Evolutionary conservation across 768 basidiomycete species (phyloP), one percentile per base, ranked within the genome.

Genomic region (Amanita brunnescens): DNA sequence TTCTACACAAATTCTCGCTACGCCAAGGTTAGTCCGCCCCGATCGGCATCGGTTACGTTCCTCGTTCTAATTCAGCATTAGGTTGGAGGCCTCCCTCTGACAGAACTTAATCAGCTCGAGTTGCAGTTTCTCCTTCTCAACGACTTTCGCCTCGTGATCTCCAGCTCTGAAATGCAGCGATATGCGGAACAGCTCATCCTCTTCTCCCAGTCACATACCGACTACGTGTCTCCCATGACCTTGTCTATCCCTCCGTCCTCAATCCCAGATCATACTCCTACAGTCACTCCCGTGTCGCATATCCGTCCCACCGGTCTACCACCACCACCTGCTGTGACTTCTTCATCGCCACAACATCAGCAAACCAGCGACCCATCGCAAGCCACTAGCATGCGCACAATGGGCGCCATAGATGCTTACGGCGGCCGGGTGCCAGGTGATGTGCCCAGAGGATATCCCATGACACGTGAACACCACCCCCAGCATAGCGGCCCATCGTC

Each of bases 1-100:
- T 99, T 99, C 61, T 98, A 99, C 68, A 97, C 96, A 13, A 99
- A 99, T 61, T 96, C 95, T 7, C 78, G 95, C 26, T 99, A 99
- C 64, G 96, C 96, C 48, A 99, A 98, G 81, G 92, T 91, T 51
- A 23, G 49, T 30, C 18, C 16, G 79, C n/a, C 32, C 23, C 10
- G 24, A 24, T 37, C 18, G 49, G 6, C 33, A 30, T 32, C 53
- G 34, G 23, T 10, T 34, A 3, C 8, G 39, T 18, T 34, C 35
- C n/a, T 30, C 23, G 29, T 16, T 39, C 26, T 49, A 8, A 50
- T 32, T 41, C 39, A 37, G 40, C 6, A 49, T 7, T 59, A 94
- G 92, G 95, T 99, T 55, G 96, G 96, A 38, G 96, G 96, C 21
- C 78, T 99, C 0, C 96, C 96, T 0, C 81, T 90, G 52, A 74